Conservation (phyloP, 176 grass and related monocot genomes). For the Eragrostis nindensis region DNA sequence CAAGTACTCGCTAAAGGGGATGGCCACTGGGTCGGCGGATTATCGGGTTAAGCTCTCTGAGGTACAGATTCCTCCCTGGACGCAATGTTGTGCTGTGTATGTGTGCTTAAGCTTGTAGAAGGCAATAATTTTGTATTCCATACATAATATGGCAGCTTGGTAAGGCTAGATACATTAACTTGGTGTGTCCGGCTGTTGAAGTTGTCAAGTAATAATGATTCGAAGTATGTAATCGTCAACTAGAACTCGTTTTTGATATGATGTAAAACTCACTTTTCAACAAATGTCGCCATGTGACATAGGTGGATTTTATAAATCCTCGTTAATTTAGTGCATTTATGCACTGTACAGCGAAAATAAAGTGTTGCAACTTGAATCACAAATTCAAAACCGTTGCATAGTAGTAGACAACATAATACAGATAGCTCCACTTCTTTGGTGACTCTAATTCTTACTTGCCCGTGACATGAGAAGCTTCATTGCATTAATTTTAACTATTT, state of each 20-base stretch:
- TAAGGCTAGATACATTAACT: not conserved
- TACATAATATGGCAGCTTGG: not conserved
- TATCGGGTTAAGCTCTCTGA: slow-evolving; percentile 76
- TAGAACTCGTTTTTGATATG: not conserved
- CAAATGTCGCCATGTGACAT: not conserved
- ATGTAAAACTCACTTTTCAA: slow-evolving; percentile 9
- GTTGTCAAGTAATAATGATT: not conserved
- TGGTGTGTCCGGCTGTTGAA: not conserved
- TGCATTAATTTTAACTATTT: slow-evolving; percentile 23
- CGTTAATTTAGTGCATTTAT: not conserved
- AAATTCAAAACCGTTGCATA: not conserved
- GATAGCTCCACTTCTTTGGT: not conserved
- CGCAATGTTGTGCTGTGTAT: not conserved
- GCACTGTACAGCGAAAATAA: not conserved
- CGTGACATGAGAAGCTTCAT: not conserved
- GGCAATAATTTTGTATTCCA: slow-evolving; percentile 1
- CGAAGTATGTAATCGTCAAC: not conserved
- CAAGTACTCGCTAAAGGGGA: slow-evolving; percentile 67
- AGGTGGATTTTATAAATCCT: not conserved
- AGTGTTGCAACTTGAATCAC: not conserved
- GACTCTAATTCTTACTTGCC: not conserved
- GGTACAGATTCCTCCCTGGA: slow-evolving; percentile 40
- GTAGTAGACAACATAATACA: not conserved
- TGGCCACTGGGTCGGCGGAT: slow-evolving; percentile 51
- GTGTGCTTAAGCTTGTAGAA: slow-evolving; percentile 9